Percentiles rank a stretch among this genome's conserved stretches.
Conservation (phyloP, 148 eudicot genomes). For the Cornus controversa region DNA sequence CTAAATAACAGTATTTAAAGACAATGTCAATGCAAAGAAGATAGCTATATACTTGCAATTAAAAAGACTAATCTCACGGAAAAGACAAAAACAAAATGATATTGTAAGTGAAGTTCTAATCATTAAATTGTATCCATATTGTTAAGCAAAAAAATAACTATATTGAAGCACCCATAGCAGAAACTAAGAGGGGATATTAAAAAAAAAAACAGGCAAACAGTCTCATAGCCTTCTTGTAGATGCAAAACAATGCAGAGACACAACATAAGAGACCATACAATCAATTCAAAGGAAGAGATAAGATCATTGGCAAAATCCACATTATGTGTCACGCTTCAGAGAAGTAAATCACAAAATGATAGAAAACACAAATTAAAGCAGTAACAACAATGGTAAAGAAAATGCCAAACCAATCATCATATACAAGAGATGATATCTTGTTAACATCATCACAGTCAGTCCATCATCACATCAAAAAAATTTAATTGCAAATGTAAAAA, state of each 20-base stretch:
- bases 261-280: background rate
- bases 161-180: background rate
- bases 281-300: background rate
- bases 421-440: background rate
- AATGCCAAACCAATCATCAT: background rate
- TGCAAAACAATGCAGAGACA: background rate
- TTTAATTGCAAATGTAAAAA: background rate
- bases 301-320: background rate
- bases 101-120: no score
- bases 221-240: background rate
- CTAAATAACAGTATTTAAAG: background rate
- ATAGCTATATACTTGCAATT: background rate
- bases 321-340: background rate
- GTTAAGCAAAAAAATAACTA: background rate
- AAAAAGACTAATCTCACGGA: background rate
- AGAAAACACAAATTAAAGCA: background rate
- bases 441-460: background rate
- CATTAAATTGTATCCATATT: no score
- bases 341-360: background rate
- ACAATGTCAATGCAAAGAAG: background rate
- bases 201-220: background rate
- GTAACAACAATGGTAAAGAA: background rate
- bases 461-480: background rate
- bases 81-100: background rate
- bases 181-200: background rate